Evolutionary conservation across 1,284 basidiomycete species (phyloP).

Genomic region (Sphaerobolus stellatus): DNA sequence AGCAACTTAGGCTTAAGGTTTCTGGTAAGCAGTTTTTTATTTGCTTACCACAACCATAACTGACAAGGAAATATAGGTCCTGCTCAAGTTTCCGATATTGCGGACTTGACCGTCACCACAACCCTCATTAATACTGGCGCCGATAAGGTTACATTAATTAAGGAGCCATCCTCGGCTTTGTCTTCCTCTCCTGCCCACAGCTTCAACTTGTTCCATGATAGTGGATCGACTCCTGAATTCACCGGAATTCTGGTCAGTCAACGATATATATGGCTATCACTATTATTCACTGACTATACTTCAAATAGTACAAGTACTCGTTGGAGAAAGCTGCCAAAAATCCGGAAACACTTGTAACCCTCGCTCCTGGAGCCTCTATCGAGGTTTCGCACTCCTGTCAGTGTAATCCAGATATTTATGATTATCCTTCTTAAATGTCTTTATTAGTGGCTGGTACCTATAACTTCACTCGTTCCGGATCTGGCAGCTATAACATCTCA

Average conservation of each 20-base stretch:
- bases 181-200: slow-evolving; percentile 42
- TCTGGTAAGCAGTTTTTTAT: too few relatives aligned
- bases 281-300: neutral
- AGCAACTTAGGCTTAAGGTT: too few relatives aligned
- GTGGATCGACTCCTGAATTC: slow-evolving; percentile 33
- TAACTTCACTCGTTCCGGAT: slow-evolving; percentile 46
- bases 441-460: slow-evolving; percentile 46
- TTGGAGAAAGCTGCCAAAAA: slow-evolving; percentile 22
- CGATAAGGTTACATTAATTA: slow-evolving; percentile 46
- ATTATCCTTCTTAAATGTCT: neutral
- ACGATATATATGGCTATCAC: neutral
- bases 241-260: neutral
- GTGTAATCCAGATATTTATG: slow-evolving; percentile 25
- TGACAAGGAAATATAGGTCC: too few relatives aligned
- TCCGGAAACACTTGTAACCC: slow-evolving; percentile 34
- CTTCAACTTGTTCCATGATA: slow-evolving; percentile 39
- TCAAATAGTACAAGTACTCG: slow-evolving; percentile 28
- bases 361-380: slow-evolving; percentile 44
- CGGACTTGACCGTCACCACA: slow-evolving; percentile 41
- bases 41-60: too few relatives aligned
- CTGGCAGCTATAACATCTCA: slow-evolving; percentile 41
- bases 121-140: slow-evolving; percentile 48
- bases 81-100: slow-evolving; percentile 34
- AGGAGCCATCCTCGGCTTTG: slow-evolving; percentile 43
- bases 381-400: slow-evolving; percentile 44